Percentiles rank a stretch among this genome's conserved stretches.
phyloP scores from a whole-genome alignment of 75 land plant genomes.

The Pseudotsuga menziesii region DNA sequence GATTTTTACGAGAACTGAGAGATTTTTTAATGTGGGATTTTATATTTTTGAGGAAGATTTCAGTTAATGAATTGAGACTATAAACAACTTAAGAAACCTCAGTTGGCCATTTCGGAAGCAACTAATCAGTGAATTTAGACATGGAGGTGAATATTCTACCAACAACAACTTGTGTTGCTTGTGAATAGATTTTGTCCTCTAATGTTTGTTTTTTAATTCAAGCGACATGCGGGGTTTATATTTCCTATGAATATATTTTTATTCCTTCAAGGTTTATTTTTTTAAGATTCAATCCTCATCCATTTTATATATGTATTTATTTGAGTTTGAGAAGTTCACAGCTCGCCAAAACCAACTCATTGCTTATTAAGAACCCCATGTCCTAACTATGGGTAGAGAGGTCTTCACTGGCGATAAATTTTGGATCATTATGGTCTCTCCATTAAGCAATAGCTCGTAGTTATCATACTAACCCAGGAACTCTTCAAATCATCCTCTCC shows the following conservation, averaged over 20 bases:
- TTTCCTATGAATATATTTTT: background rate
- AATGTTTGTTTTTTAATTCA: background rate
- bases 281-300: background rate
- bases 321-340: no score
- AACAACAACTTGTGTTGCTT: background rate
- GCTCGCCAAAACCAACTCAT: no score
- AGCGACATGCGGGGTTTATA: background rate
- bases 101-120: background rate
- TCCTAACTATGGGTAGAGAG: no score
- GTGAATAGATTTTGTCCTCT: background rate
- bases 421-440: no score
- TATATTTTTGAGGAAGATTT: background rate
- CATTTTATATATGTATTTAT: background rate
- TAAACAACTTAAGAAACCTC: background rate
- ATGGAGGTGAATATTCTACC: background rate
- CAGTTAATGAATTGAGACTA: background rate
- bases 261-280: background rate
- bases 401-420: no score
- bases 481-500: no score
- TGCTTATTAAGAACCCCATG: no score
- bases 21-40: background rate
- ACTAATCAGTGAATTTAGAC: background rate
- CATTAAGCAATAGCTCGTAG: no score
- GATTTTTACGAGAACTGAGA: background rate
- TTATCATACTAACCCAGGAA: no score